Evolutionary conservation across 352 stramenopile genomes (phyloP).

Genomic region (Pythium apleroticum): DNA sequence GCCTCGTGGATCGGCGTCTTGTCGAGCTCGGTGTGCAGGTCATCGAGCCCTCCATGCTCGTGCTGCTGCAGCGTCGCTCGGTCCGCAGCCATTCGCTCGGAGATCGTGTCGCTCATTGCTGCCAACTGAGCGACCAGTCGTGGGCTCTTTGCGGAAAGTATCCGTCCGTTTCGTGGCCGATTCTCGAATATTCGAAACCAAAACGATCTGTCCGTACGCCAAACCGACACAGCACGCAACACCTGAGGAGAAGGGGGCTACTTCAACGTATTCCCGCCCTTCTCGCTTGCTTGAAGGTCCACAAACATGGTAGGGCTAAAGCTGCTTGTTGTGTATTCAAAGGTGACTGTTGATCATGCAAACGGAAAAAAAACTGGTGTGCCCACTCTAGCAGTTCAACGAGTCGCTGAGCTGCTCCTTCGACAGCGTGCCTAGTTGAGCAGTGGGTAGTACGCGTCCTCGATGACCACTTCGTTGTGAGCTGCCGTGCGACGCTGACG

Average conservation of each 20-base stretch:
- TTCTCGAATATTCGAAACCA: conserved; percentile 3
- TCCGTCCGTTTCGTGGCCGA: neutral
- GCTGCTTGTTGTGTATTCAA: too few species aligned
- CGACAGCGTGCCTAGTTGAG: conserved; percentile 53
- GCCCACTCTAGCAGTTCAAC: too few species aligned
- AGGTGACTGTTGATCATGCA: too few species aligned
- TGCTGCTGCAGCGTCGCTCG: conserved; percentile 15
- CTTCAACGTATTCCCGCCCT: too few species aligned
- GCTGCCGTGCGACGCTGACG: conserved; percentile 30
- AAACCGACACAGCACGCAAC: too few species aligned
- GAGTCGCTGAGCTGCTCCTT: too few species aligned
- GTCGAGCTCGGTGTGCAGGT: conserved; percentile 63
- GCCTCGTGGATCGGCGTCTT: conserved; percentile 59
- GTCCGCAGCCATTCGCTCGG: conserved; percentile 25
- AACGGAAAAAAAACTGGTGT: too few species aligned
- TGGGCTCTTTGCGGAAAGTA: too few species aligned
- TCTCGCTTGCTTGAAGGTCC: too few species aligned
- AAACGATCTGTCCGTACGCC: too few species aligned
- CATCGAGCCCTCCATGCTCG: conserved; percentile 53
- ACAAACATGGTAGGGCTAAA: too few species aligned
- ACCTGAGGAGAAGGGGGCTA: too few species aligned
- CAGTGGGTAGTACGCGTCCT: conserved; percentile 66
- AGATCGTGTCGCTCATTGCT: conserved; percentile 27
- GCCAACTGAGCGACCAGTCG: neutral
- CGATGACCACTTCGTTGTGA: conserved; percentile 20